Base-by-base conservation (phyloP, 2,329 filamentous ascomycete species). In the Thielaviopsis ethacetica region DNA sequence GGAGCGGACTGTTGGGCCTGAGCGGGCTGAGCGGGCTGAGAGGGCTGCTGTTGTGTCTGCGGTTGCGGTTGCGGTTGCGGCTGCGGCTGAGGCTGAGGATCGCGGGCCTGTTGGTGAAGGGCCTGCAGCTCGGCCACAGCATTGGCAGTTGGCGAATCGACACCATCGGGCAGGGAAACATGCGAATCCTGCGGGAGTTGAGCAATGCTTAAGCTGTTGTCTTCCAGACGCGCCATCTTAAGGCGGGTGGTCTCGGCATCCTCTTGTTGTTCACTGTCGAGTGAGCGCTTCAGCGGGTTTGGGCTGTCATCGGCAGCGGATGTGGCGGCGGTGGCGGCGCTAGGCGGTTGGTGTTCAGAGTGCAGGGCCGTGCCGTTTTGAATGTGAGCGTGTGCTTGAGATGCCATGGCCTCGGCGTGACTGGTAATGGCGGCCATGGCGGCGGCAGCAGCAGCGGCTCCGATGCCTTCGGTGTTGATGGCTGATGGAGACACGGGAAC, bases 401-500 rank as follows among this genome's bases (percentile, higher is more conserved):
- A 69, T 58, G 71, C 72, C 65, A 73, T 67, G 59, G 71, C 68
- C 66, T 75, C 73, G 58, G 68, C 65, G 64, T 68, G 66, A 63
- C 73, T 69, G 62, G 69, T 67, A 61, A 73, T 69, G 62, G 69
- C 67, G 61, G 70, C 53, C 10, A 61, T 57, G 9, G 60, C 60
- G 15, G 56, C 57, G 2, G 56, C 57, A 34, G 60, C 57, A 54
- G 60, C 60, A 26, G 56, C 60, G n/a, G 50, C 60, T 10, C 30
- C 34, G n/a, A 57, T 19, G 30, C 49, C 66, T 61, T 70, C 66
- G 63, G 69, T 65, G 59, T 69, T 66, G 56, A 68, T 63, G 53
- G 71, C 68, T 60, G 69, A 64, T 63, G 69, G 66, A 62, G 72
- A 71, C 67, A 75, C 71, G 68, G 73, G 70, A 70, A 78, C 76